Percentiles rank a stretch among this genome's conserved stretches.
phyloP scores from a whole-genome alignment of 2,329 filamentous ascomycete genomes.

The Pseudogymnoascus sp. region DNA sequence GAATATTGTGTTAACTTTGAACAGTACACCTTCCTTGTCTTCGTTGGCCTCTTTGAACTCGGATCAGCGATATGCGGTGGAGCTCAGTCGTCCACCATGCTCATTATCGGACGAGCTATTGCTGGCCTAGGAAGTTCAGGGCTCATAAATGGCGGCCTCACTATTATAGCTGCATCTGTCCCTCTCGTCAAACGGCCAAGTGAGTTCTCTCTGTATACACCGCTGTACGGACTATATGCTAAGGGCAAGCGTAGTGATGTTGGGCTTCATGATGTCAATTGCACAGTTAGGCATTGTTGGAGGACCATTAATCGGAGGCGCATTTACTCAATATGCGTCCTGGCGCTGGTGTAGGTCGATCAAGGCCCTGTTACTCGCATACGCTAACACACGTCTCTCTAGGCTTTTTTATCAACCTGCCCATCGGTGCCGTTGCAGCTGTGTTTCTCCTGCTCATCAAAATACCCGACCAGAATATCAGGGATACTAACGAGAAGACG shows the following conservation, averaged over 20 bases:
- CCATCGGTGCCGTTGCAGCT: slow-evolving; percentile 31
- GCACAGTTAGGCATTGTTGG: slow-evolving; percentile 10
- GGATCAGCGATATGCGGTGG: slow-evolving; percentile 47
- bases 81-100: slow-evolving; percentile 40
- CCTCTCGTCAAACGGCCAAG: slow-evolving; percentile 16
- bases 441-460: slow-evolving; percentile 32
- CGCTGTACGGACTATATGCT: neutral
- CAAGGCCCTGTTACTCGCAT: neutral
- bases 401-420: slow-evolving; percentile 37
- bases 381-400: neutral
- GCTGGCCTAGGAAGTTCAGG: slow-evolving; percentile 46
- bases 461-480: slow-evolving; percentile 23
- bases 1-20: neutral
- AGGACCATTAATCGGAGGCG: slow-evolving; percentile 15
- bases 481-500: neutral
- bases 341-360: slow-evolving; percentile 18
- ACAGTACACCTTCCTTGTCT: slow-evolving; percentile 16
- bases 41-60: slow-evolving; percentile 45
- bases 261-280: slow-evolving; percentile 11
- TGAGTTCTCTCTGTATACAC: neutral
- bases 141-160: slow-evolving; percentile 43
- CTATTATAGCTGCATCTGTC: slow-evolving; percentile 37
- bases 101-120: slow-evolving; percentile 48
- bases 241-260: neutral
- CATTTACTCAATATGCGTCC: slow-evolving; percentile 14